Conservation (phyloP, 2,329 filamentous ascomycete species). For the Penicillium verrucosum region DNA sequence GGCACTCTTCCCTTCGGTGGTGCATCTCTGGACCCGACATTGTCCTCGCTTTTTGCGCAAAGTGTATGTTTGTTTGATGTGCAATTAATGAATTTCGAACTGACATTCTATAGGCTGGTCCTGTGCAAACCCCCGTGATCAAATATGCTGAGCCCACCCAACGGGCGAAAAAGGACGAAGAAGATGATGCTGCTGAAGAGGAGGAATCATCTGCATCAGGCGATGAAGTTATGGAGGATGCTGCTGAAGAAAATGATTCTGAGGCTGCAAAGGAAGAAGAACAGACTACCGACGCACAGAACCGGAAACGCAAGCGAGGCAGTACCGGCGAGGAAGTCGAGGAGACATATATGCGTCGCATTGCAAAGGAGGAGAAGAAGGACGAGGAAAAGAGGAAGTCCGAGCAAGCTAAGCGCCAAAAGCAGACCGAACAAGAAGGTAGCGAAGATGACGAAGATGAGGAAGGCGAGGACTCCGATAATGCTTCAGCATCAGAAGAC, state of each 20-base stretch:
- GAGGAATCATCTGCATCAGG: conserved; percentile 25
- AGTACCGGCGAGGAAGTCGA: conserved; percentile 48
- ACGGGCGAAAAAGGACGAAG: conserved; percentile 28
- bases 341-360: conserved; percentile 43
- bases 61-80: conserved; percentile 57
- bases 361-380: conserved; percentile 44
- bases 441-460: conserved; percentile 44
- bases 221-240: conserved; percentile 44
- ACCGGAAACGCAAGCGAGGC: conserved; percentile 55
- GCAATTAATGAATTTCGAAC: not conserved
- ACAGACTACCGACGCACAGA: conserved; percentile 19
- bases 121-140: conserved; percentile 37
- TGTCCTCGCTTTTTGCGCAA: conserved; percentile 67
- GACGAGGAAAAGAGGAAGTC: conserved; percentile 33
- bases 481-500: conserved; percentile 42
- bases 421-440: conserved; percentile 31
- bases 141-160: conserved; percentile 18
- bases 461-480: conserved; percentile 54
- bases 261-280: conserved; percentile 48
- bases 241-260: conserved; percentile 46
- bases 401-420: conserved; percentile 40
- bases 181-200: conserved; percentile 30
- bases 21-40: conserved; percentile 63
- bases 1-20: conserved; percentile 48
- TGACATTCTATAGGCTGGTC: conserved; percentile 34